Evolutionary conservation across 352 stramenopile genomes (phyloP), one percentile per base, ranked within the genome.

Genomic region (Pythium volutum): DNA sequence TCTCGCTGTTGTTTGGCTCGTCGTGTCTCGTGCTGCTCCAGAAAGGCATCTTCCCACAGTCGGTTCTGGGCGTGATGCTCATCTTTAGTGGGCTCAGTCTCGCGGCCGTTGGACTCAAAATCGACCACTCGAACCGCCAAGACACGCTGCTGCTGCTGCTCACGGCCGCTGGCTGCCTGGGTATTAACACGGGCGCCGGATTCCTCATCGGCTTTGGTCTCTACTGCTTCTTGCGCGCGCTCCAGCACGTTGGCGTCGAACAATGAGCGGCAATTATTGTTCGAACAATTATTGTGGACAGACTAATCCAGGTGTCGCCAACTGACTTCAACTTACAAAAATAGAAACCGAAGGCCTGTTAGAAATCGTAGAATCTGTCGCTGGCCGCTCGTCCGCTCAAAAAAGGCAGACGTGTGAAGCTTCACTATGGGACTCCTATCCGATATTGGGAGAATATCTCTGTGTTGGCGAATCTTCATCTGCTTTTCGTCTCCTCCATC

Each of bases 1-100:
- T 98, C 50, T 84, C 88, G n/a, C 62, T 98, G 25, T 77, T 97
- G 18, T 87, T 98, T 33, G 90, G 90, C 39, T 86, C 79, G 11
- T 82, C 79, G 59, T 85, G 74, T 27, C 74, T 88, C n/a, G 61
- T 70, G 18, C 38, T 76, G 41, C 61, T 76, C 2, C 69, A 72
- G 18, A 71, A 67, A 42, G 69, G 69, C 46, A 73, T 76, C 50
- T 76, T 76, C 50, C 69, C 69, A 6, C 58, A 66, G 51, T 76
- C 56, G 11, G 69, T 69, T 16, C 56, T 76, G 14, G 69, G 69
- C 25, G 69, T 76, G 14, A 67, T 76, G 45, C 56, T 76, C 47
- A 57, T 70, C n/a, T 73, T 76, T 38, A 69, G 60, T 34, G 69
- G 69, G 0, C 57, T 73, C 27, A 69, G 64, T 34, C 55, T 76